A percentile compares a stretch with the other conserved stretches of the same genome.
These are phyloP conservation scores for Aristolochia fimbriata DNA, from an alignment of 164 flowering plant species.

Conservation along the genomic window DNA sequence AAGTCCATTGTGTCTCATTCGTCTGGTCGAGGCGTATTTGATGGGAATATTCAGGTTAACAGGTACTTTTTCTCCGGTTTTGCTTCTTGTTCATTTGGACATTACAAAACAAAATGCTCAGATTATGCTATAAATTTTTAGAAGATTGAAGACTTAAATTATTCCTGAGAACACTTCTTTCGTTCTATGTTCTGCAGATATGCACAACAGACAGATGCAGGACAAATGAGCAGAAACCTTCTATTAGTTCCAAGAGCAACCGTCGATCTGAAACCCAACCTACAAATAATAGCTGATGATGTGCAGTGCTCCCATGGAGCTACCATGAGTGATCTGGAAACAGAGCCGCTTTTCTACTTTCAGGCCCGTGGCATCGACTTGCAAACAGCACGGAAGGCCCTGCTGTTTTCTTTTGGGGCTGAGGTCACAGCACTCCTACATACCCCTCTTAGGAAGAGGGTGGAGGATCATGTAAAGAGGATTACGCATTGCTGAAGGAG, in stretches of 20 bases:
- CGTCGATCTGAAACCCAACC: slow-evolving; percentile 82
- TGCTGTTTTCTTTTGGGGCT: slow-evolving; percentile 74
- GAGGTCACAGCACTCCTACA: slow-evolving; percentile 61
- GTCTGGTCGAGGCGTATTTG: slow-evolving; percentile 74
- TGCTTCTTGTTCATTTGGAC: too few species aligned
- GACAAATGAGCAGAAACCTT: slow-evolving; percentile 85
- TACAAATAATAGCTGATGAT: slow-evolving; percentile 86
- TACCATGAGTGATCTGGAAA: slow-evolving; percentile 85
- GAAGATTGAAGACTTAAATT: too few species aligned
- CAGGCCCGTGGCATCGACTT: slow-evolving; percentile 67
- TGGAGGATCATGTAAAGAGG: slow-evolving; percentile 35
- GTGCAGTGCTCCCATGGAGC: slow-evolving; percentile 98
- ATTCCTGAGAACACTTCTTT: too few species aligned
- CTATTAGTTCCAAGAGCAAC: slow-evolving; percentile 81
- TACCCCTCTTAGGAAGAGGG: slow-evolving; percentile 34
- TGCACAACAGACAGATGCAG: slow-evolving; percentile 93
- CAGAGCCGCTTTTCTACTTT: slow-evolving; percentile 77
- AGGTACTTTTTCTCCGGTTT: slow-evolving; percentile 33
- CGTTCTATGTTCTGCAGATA: slow-evolving; percentile 38
- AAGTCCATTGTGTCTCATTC: slow-evolving; percentile 88
- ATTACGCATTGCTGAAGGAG: slow-evolving; percentile 30
- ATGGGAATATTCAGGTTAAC: slow-evolving; percentile 82
- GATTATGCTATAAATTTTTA: too few species aligned
- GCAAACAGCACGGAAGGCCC: slow-evolving; percentile 67
- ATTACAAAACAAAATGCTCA: too few species aligned